Conservation (phyloP, 108 stramenopile species). For the Fistulifera solaris region DNA sequence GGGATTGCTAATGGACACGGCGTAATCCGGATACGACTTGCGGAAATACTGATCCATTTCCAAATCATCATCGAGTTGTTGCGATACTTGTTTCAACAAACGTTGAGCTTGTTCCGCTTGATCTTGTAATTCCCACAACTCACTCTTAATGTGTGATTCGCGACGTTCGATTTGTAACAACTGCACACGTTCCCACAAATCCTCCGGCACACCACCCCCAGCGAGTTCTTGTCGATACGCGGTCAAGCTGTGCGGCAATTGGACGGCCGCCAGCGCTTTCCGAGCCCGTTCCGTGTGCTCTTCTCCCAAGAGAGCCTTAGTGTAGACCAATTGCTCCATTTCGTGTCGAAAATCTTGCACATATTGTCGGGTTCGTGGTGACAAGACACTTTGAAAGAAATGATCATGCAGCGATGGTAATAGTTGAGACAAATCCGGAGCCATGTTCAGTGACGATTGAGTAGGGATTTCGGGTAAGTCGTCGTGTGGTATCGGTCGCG, state of each 20-base stretch:
- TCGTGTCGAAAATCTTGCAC: slow-evolving; percentile 19
- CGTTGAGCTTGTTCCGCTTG: slow-evolving; percentile 25
- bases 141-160: slow-evolving; percentile 6
- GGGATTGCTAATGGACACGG: slow-evolving; percentile 22
- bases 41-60: slow-evolving; percentile 34
- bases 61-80: slow-evolving; percentile 32
- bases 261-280: slow-evolving; percentile 19
- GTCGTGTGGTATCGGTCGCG: slow-evolving; percentile 8
- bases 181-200: slow-evolving; percentile 36
- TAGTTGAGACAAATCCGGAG: neutral
- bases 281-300: slow-evolving; percentile 25
- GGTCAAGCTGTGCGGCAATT: slow-evolving; percentile 44
- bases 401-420: neutral
- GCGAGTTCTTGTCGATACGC: slow-evolving; percentile 31
- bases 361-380: slow-evolving; percentile 9
- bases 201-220: slow-evolving; percentile 30
- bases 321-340: slow-evolving; percentile 21
- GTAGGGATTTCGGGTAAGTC: slow-evolving; percentile 31
- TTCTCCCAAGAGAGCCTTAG: slow-evolving; percentile 19
- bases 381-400: slow-evolving; percentile 13
- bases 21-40: slow-evolving; percentile 13
- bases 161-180: slow-evolving; percentile 22
- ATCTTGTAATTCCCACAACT: slow-evolving; percentile 47
- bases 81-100: slow-evolving; percentile 14
- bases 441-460: slow-evolving; percentile 17